Evolutionary conservation across 441 rosid species (phyloP).

Genomic region (Lagerstroemia fauriei): DNA sequence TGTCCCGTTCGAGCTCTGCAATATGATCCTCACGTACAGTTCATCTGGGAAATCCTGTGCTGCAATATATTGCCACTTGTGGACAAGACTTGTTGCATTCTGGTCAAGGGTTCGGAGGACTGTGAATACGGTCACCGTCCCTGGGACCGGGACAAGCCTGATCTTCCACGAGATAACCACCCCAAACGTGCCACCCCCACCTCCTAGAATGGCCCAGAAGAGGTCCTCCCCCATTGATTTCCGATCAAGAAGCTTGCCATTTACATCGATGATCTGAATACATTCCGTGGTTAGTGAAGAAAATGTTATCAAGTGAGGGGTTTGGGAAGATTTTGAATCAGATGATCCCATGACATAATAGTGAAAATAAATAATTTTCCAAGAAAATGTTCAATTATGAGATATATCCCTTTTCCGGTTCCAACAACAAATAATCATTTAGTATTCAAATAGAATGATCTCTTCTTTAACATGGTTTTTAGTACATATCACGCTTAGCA

Average conservation of each 20-base stretch:
- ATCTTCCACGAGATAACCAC: constrained; percentile 22
- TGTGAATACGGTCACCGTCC: constrained; percentile 12
- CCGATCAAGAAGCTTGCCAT: constrained; percentile 13
- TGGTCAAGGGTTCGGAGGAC: constrained; percentile 3
- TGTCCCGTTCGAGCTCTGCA: constrained; percentile 6
- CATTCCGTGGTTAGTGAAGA: not conserved
- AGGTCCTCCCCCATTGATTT: constrained; percentile 24
- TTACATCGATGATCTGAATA: not conserved
- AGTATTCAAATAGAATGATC: too few relatives aligned
- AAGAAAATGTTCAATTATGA: too few relatives aligned
- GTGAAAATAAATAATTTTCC: too few relatives aligned
- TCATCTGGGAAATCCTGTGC: constrained; percentile 11
- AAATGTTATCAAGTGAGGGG: too few relatives aligned
- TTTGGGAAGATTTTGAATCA: too few relatives aligned
- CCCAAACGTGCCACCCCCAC: constrained; percentile 26
- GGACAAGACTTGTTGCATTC: constrained; percentile 9
- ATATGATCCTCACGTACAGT: not conserved
- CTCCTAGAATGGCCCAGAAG: constrained; percentile 25
- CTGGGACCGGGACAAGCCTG: constrained; percentile 17
- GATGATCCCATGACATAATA: too few relatives aligned
- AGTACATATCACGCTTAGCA: not conserved
- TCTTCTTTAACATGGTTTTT: too few relatives aligned
- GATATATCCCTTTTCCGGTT: too few relatives aligned
- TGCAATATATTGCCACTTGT: constrained; percentile 24
- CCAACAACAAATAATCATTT: too few relatives aligned